These are phyloP conservation scores for Phytophthora tentaculata DNA, from an alignment of 352 stramenopile species.

Conservation along the genomic window DNA sequence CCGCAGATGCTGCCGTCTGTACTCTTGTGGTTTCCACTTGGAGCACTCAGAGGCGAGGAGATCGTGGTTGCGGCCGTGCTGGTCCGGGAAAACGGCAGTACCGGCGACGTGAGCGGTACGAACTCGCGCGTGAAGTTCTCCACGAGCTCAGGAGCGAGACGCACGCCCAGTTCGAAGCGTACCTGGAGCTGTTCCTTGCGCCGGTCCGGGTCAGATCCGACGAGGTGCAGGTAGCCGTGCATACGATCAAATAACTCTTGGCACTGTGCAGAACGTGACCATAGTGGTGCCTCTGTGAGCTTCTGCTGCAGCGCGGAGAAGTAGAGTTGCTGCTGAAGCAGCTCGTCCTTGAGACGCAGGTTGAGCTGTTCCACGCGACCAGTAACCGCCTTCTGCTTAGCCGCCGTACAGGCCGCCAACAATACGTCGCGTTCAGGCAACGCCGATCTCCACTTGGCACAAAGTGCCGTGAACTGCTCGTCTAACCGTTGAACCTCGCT, in stretches of 20 bases:
- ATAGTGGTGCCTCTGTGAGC: conserved; percentile 52
- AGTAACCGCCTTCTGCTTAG: conserved; percentile 55
- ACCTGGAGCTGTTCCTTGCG: conserved; percentile 37
- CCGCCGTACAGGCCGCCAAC: conserved; percentile 53
- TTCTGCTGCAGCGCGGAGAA: conserved; percentile 56
- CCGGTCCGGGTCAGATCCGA: conserved; percentile 7
- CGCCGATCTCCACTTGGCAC: conserved; percentile 48
- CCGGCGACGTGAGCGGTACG: conserved; percentile 32
- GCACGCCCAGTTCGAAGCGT: conserved; percentile 42
- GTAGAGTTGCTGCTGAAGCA: conserved; percentile 63
- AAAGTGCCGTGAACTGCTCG: conserved; percentile 41
- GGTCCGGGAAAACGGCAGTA: conserved; percentile 54
- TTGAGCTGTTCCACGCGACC: conserved; percentile 59
- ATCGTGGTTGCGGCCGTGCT: conserved; percentile 37
- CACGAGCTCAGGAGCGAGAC: conserved; percentile 34
- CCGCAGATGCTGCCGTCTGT: conserved; percentile 19
- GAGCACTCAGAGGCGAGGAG: conserved; percentile 14
- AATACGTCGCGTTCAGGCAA: conserved; percentile 44
- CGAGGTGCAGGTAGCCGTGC: conserved; percentile 44
- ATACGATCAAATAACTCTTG: conserved; percentile 50
- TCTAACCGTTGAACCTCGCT: conserved; percentile 44
- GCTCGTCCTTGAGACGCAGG: conserved; percentile 49
- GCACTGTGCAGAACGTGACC: conserved; percentile 35
- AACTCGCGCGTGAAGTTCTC: conserved; percentile 50
- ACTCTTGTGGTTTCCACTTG: conserved; percentile 16